Conservation (phyloP, 305 asterid species). For the Ajuga reptans region DNA sequence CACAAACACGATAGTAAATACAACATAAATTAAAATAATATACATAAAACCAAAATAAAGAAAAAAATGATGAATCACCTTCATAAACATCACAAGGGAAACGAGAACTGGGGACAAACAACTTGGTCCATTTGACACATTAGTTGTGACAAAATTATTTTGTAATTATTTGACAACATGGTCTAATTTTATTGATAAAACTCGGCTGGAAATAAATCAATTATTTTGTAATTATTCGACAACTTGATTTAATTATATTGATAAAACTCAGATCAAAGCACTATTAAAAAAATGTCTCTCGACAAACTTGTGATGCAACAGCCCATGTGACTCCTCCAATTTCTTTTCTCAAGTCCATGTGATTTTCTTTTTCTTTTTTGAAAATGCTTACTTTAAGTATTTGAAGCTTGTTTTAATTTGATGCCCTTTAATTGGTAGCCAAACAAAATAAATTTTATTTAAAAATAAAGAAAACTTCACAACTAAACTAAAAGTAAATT, state of each 20-base stretch:
- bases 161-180: conserved; percentile 14
- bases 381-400: background rate
- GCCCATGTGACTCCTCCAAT: conserved; percentile 25
- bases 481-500: no score
- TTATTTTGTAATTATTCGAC: background rate
- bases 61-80: background rate
- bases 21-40: background rate
- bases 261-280: background rate
- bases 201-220: no score
- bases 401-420: background rate
- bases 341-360: conserved; percentile 8
- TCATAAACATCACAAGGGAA: background rate
- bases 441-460: background rate
- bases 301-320: background rate
- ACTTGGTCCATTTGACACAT: background rate
- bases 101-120: background rate
- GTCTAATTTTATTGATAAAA: background rate
- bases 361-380: background rate
- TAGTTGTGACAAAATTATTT: background rate
- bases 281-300: background rate
- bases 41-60: background rate
- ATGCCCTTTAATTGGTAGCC: background rate
- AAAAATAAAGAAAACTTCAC: no score
- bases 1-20: background rate
- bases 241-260: conserved; percentile 9